Evolutionary conservation across 495 filamentous ascomycete genomes (phyloP).

Genomic region (Daldinia decipiens): DNA sequence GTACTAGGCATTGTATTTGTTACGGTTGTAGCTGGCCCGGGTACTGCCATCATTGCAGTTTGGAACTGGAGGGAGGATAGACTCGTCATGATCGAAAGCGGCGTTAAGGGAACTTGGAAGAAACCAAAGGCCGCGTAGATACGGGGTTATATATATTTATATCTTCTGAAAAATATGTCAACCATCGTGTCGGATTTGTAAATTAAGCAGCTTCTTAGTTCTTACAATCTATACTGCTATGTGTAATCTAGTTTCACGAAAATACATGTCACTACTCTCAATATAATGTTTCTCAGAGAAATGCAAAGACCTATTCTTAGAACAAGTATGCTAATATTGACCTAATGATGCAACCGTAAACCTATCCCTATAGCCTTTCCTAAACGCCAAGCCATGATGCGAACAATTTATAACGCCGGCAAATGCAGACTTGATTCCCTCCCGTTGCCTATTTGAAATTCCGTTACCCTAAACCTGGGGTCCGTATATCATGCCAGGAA

Average conservation of each 20-base stretch:
- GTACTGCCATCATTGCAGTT: conserved; percentile 43
- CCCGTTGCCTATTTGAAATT: conserved; percentile 23
- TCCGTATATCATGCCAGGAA: conserved; percentile 57
- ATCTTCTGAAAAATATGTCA: background rate
- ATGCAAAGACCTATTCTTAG: background rate
- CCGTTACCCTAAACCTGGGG: conserved; percentile 6
- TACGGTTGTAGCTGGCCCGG: conserved; percentile 44
- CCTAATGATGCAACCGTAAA: conserved; percentile 34
- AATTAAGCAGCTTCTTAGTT: background rate
- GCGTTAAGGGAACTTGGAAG: conserved; percentile 24
- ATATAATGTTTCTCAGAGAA: background rate
- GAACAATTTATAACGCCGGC: conserved; percentile 30
- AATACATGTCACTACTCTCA: background rate
- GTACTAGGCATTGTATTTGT: conserved; percentile 27
- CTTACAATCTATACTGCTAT: background rate
- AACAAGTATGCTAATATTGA: conserved; percentile 24
- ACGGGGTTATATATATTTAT: background rate
- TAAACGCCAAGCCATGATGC: conserved; percentile 25
- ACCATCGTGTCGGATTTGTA: background rate
- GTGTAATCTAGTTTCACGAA: background rate
- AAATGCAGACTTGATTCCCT: conserved; percentile 31
- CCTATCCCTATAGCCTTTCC: conserved; percentile 34
- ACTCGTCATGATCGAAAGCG: conserved; percentile 42
- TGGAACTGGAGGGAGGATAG: conserved; percentile 53
- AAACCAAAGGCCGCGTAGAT: conserved; percentile 42